Evolutionary conservation across 495 filamentous ascomycete genomes (phyloP).

Genomic region (Daldinia decipiens): DNA sequence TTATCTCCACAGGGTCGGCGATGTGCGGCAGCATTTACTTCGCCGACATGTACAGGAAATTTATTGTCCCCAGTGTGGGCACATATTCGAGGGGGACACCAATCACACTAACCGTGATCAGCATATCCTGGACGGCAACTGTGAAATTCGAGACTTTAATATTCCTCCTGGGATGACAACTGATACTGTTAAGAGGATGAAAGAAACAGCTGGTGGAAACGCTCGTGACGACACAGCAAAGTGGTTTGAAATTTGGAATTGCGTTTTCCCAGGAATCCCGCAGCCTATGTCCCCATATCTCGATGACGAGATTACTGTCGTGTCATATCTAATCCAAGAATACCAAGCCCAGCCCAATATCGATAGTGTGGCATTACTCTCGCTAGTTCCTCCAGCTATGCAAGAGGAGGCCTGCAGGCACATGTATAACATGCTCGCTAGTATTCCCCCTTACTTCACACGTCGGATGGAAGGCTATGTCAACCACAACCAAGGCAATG

Average conservation of each 20-base stretch:
- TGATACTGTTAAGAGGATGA: constrained; percentile 3
- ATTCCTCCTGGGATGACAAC: constrained; percentile 2
- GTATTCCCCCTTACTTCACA: no score
- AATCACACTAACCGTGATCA: background rate
- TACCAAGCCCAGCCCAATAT: background rate
- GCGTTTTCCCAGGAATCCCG: constrained; percentile 14
- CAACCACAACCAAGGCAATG: no score
- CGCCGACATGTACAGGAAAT: constrained; percentile 15
- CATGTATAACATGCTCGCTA: no score
- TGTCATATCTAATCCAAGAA: background rate
- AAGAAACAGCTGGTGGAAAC: no score
- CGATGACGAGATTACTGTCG: background rate
- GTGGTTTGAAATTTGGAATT: constrained; percentile 38
- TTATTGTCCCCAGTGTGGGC: constrained; percentile 22
- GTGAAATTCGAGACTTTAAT: background rate
- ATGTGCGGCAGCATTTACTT: constrained; percentile 35
- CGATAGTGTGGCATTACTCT: no score
- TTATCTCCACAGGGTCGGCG: constrained; percentile 15
- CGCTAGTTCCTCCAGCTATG: no score
- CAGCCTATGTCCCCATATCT: constrained; percentile 15
- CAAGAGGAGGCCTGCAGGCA: background rate
- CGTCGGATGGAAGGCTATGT: no score
- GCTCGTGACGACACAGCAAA: no score
- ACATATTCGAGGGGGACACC: constrained; percentile 8
- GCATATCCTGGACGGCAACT: constrained; percentile 8